A percentile compares a stretch with the other conserved stretches of the same genome.
These are phyloP conservation scores for Casuarina equisetifolia DNA, from an alignment of 306 rosid species.

Conservation along the genomic window DNA sequence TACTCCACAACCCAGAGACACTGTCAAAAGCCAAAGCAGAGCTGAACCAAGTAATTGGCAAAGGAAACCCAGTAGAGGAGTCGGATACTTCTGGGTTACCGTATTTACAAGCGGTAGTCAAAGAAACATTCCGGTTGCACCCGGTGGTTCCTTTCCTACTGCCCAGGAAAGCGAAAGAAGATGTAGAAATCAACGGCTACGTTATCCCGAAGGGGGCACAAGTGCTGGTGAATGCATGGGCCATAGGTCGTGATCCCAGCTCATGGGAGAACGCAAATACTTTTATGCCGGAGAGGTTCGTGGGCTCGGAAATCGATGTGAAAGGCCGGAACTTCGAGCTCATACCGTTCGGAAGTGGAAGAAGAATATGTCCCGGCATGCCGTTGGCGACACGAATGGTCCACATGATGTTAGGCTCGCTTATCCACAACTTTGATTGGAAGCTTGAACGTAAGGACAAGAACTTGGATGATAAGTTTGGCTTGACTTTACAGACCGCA, in stretches of 20 bases:
- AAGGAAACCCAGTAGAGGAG: constrained; percentile 48
- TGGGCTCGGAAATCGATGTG: constrained; percentile 41
- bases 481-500: constrained; percentile 43
- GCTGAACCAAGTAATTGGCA: constrained; percentile 40
- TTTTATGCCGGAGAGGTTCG: constrained; percentile 61
- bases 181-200: constrained; percentile 42
- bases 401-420: constrained; percentile 47
- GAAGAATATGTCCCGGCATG: constrained; percentile 47
- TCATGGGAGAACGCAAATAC: constrained; percentile 40
- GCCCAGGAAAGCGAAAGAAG: constrained; percentile 46
- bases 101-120: constrained; percentile 54
- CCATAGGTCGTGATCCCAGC: constrained; percentile 37
- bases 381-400: constrained; percentile 52
- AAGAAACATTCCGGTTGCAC: constrained; percentile 50
- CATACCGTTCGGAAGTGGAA: constrained; percentile 50
- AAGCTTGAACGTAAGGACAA: constrained; percentile 46
- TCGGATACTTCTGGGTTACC: constrained; percentile 42
- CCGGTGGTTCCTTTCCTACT: constrained; percentile 47
- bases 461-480: constrained; percentile 54
- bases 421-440: constrained; percentile 60
- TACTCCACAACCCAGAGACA: constrained; percentile 41
- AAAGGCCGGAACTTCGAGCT: constrained; percentile 49
- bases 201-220: constrained; percentile 50
- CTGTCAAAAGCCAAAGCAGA: constrained; percentile 46
- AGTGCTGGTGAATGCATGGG: constrained; percentile 50